A percentile compares a stretch with the other conserved stretches of the same genome.
Evolutionary conservation across 495 filamentous ascomycete genomes (phyloP).

Genomic region (Cercophora newfieldiana): DNA sequence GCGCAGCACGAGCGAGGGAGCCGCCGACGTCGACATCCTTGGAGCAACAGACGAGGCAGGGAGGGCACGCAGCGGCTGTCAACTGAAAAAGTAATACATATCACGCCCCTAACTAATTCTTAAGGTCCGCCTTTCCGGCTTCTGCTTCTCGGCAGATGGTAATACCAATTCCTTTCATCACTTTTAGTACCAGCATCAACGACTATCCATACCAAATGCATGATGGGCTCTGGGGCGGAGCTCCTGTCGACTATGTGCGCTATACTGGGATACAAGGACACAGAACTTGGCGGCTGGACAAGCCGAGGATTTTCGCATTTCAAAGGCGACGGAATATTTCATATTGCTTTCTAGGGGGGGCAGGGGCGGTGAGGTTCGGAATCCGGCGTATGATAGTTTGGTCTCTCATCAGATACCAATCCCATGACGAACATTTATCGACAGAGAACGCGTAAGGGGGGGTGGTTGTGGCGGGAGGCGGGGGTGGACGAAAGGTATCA

Average conservation of each 20-base stretch:
- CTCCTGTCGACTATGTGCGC: neutral
- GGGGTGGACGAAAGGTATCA: neutral
- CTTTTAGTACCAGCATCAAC: neutral
- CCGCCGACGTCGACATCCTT: slow-evolving; percentile 11
- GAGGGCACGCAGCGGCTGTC: slow-evolving; percentile 13
- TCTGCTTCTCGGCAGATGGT: slow-evolving; percentile 8
- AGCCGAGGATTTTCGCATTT: neutral
- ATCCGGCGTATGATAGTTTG: neutral
- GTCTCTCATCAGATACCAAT: neutral
- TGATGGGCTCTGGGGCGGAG: neutral
- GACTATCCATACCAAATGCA: neutral
- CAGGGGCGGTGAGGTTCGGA: neutral
- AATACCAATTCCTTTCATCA: slow-evolving; percentile 3
- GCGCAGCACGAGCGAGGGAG: slow-evolving; percentile 12
- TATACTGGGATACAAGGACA: neutral
- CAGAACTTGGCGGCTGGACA: neutral
- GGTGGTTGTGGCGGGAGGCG: neutral
- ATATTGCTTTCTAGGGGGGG: neutral
- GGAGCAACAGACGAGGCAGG: slow-evolving; percentile 18
- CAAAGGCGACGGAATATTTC: neutral
- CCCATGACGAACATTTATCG: neutral
- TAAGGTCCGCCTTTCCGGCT: neutral
- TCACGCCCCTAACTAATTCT: neutral
- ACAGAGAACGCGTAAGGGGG: neutral
- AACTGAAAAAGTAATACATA: slow-evolving; percentile 6